These are phyloP conservation scores for Ramaria rubella DNA, from an alignment of 768 basidiomycete genomes.

Conservation along the genomic window DNA sequence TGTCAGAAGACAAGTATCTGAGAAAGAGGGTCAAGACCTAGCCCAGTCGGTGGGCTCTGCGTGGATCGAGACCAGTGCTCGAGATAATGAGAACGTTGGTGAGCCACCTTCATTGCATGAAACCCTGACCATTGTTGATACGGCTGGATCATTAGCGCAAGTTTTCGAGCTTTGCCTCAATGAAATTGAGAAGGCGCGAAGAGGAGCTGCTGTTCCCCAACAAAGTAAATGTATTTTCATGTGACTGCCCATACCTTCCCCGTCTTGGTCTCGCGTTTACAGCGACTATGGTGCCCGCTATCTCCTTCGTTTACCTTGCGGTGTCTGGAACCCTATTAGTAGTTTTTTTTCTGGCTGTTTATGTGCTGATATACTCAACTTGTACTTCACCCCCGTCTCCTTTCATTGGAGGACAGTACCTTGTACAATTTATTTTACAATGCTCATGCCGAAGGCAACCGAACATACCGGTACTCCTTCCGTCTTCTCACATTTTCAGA, in stretches of 20 bases:
- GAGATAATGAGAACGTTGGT: constrained; percentile 84
- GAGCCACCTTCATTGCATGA: constrained; percentile 31
- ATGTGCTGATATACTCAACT: background rate
- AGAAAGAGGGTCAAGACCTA: constrained; percentile 43
- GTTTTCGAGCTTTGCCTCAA: constrained; percentile 80
- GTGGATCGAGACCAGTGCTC: constrained; percentile 86
- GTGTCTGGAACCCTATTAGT: constrained; percentile 5
- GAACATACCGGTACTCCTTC: background rate
- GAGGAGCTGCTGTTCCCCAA: background rate
- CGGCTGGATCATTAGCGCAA: constrained; percentile 43
- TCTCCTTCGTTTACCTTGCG: background rate
- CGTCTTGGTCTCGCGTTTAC: background rate
- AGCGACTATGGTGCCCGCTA: background rate
- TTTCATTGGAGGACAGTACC: constrained; percentile 1
- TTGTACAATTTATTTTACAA: background rate
- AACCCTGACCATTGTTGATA: constrained; percentile 2
- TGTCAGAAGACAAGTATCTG: constrained; percentile 30
- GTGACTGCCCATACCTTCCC: background rate
- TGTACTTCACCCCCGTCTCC: background rate
- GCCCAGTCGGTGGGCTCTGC: constrained; percentile 68
- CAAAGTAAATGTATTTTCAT: background rate
- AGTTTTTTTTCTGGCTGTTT: constrained; percentile 1
- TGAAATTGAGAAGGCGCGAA: constrained; percentile 62
- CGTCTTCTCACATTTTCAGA: too few relatives aligned
- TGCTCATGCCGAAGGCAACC: background rate